phyloP scores from a whole-genome alignment of 108 stramenopile species.

The Cyclotella distinguenda region DNA sequence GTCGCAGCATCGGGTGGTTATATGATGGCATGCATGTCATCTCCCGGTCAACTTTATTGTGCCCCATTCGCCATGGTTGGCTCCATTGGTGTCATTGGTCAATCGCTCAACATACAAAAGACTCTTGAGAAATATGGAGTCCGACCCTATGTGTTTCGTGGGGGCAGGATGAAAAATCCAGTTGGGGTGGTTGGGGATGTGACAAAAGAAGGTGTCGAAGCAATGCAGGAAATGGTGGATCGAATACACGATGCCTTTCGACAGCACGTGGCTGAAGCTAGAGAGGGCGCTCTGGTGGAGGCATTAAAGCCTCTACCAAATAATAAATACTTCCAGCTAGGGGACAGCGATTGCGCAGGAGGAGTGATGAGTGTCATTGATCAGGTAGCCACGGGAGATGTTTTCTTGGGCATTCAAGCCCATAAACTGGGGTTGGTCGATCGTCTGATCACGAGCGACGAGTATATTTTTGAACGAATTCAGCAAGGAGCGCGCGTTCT shows the following conservation, averaged over 20 bases:
- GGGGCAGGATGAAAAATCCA: conserved; percentile 79
- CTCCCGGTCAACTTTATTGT: conserved; percentile 68
- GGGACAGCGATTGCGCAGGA: neutral
- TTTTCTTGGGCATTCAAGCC: conserved; percentile 78
- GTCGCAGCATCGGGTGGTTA: conserved; percentile 75
- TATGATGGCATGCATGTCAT: conserved; percentile 77
- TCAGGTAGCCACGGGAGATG: conserved; percentile 67
- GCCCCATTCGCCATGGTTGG: conserved; percentile 84
- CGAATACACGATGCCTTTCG: conserved; percentile 75
- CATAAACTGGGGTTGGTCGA: conserved; percentile 70
- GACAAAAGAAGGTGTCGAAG: conserved; percentile 62
- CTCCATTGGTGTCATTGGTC: conserved; percentile 76
- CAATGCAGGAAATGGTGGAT: conserved; percentile 74
- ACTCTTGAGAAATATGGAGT: conserved; percentile 66
- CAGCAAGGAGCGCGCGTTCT: conserved; percentile 58
- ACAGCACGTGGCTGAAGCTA: conserved; percentile 57
- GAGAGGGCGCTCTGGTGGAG: conserved; percentile 29
- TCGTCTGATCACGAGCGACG: conserved; percentile 73
- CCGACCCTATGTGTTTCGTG: conserved; percentile 64
- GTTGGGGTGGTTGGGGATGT: conserved; percentile 76
- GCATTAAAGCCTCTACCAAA: conserved; percentile 2
- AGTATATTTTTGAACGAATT: conserved; percentile 69
- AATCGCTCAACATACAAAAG: conserved; percentile 69
- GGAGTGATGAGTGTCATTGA: conserved; percentile 54
- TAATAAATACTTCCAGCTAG: conserved; percentile 22